These are phyloP conservation scores for Eucalyptus decipiens DNA, from an alignment of 345 rosid genomes.

Conservation along the genomic window DNA sequence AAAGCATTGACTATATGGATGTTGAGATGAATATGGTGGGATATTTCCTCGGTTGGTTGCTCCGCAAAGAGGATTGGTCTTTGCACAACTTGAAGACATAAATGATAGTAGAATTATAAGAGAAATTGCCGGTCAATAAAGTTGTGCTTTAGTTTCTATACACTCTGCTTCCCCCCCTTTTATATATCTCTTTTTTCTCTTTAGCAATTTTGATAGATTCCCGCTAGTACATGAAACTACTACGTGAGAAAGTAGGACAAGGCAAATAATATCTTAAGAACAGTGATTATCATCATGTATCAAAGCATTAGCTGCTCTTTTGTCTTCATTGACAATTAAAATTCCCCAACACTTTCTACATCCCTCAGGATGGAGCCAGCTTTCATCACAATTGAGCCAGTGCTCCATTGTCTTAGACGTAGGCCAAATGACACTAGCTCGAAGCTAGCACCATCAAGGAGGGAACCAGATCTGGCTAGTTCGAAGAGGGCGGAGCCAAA, in stretches of 20 bases:
- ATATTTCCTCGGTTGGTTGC: neutral
- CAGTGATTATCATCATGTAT: neutral
- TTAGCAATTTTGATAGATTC: neutral
- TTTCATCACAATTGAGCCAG: neutral
- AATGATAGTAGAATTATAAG: neutral
- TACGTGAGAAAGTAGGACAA: neutral
- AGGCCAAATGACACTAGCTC: neutral
- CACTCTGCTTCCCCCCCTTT: neutral
- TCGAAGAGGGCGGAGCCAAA: neutral
- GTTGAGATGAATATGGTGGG: neutral
- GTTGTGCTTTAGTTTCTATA: neutral
- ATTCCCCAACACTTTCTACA: neutral
- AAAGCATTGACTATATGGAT: neutral
- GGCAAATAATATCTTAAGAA: neutral
- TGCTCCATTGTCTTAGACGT: neutral
- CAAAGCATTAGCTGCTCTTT: neutral
- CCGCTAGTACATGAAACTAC: neutral
- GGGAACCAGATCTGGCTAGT: neutral
- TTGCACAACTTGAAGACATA: neutral
- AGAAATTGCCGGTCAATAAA: neutral
- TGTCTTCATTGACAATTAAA: no score
- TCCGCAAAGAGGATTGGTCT: neutral
- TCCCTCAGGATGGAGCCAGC: neutral
- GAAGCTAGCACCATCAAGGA: neutral
- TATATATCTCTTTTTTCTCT: neutral